phyloP scores from a whole-genome alignment of 495 filamentous ascomycete species.

The Penicillium argentinense region DNA sequence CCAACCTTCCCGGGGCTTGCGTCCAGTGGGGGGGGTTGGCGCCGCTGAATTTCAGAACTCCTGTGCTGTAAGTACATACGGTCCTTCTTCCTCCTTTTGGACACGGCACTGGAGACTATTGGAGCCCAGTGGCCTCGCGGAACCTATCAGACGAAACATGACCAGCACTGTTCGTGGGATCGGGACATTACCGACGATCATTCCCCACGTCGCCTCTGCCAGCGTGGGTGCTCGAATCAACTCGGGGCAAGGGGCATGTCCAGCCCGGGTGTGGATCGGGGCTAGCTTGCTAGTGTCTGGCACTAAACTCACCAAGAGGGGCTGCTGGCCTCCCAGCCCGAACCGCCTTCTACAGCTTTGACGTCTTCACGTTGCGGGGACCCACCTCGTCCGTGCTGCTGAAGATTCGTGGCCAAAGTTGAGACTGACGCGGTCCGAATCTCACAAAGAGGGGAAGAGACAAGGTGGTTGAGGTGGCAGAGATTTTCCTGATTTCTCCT shows the following conservation, averaged over 20 bases:
- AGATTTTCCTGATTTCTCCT: background rate
- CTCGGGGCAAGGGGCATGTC: conserved; percentile 1
- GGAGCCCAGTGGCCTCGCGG: conserved; percentile 6
- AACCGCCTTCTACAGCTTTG: background rate
- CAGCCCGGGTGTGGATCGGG: conserved; percentile 1
- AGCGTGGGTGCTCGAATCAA: conserved; percentile 3
- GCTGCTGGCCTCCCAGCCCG: background rate
- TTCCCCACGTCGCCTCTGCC: conserved; percentile 10
- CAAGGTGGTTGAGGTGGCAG: background rate
- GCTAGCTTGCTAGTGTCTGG: background rate
- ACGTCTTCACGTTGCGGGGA: background rate
- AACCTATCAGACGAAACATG: conserved; percentile 10
- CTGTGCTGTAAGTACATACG: too few species aligned
- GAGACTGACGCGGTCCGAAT: background rate
- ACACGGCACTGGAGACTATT: conserved; percentile 10
- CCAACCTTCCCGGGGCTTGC: conserved; percentile 1
- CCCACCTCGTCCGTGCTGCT: background rate
- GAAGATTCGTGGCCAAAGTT: background rate
- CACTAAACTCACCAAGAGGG: background rate
- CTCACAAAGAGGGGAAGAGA: background rate
- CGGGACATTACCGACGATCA: conserved; percentile 26
- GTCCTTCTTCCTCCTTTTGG: conserved; percentile 5
- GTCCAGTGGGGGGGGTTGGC: background rate
- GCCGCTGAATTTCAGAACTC: too few species aligned
- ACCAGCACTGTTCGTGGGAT: conserved; percentile 4